Percentiles rank a stretch among this genome's conserved stretches.
Evolutionary conservation across 495 filamentous ascomycete species (phyloP).

Genomic region (Tuber indicum): DNA sequence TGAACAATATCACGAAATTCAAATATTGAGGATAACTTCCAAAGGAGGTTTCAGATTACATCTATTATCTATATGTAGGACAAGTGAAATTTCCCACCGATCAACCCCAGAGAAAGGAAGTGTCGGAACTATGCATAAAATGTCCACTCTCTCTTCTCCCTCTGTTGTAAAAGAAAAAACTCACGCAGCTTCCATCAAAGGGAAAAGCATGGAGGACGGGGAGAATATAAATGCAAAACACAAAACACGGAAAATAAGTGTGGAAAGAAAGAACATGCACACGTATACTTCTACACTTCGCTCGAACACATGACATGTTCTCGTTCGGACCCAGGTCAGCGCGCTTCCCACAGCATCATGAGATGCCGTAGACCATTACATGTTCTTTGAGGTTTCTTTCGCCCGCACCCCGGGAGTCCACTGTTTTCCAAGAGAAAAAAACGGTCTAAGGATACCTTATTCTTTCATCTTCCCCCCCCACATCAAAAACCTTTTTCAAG

Average conservation of each 20-base stretch:
- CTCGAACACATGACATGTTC: conserved; percentile 5
- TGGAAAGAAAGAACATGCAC: not conserved
- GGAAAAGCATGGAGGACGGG: conserved; percentile 21
- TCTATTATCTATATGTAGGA: conserved; percentile 19
- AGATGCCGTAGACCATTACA: not conserved
- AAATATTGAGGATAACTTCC: not conserved
- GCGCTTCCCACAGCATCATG: conserved; percentile 3
- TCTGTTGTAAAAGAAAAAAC: conserved; percentile 11
- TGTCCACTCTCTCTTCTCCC: conserved; percentile 29
- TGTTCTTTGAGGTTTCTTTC: conserved; percentile 1
- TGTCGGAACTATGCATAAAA: conserved; percentile 40
- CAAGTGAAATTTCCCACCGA: conserved; percentile 40
- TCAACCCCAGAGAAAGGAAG: conserved; percentile 33
- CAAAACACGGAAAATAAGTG: not conserved
- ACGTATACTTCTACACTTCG: not conserved
- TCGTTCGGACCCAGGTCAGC: not conserved
- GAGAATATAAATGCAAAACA: conserved; percentile 2
- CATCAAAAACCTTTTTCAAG: conserved; percentile 5
- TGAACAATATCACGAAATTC: not conserved
- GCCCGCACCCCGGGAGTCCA: conserved; percentile 1
- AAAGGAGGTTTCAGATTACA: not conserved
- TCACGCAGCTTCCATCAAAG: not conserved
- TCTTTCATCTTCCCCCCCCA: not conserved
- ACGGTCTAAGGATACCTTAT: not conserved
- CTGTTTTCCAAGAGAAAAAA: not conserved